Base-by-base conservation (phyloP, 1,284 basidiomycete species). In the Naganishia sp. region DNA sequence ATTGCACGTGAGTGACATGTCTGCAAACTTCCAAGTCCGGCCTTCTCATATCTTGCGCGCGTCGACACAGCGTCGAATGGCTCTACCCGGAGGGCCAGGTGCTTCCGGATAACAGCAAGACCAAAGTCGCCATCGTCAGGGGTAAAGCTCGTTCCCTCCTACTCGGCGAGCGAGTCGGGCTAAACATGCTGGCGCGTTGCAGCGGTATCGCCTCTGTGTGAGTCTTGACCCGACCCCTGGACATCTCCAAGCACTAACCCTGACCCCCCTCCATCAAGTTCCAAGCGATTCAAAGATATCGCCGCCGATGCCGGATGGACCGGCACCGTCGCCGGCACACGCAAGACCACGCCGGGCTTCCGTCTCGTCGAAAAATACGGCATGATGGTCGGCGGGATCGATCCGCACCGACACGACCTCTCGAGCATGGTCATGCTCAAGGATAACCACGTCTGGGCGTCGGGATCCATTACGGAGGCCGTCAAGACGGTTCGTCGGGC, bases 351-450 rank as follows among this genome's bases (percentile, higher is more conserved):
- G 1, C 96, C 95, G n/a, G 92, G 88, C 0, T 99, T 99, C 82
- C 84, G 96, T 55, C 83, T 98, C 18, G 94, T 99, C 6, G 95
- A 99, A 79, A 99, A 99, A 81, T 98, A 99, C 78, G 96, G 90
- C 10, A 99, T 99, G 96, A 82, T 98, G 52, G 92, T 99, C 31
- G 95, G 96, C 28, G 96, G 95, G 5, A 90, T 98, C 71, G 96
- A 99, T 79, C 84, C 91, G 21, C 96, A 99, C 81, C 85, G 96
- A n/a, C 90, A 97, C 75, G 94, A 98, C 80, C 84, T 99, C 41
- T 94, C 90, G 45, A 92, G 90, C 77, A 99, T 99, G 95, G 95
- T 99, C 76, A 99, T 99, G 95, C 87, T 99, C 74, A 99, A 99
- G 81, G 95, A 99, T 76, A 99, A 99, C 78, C 96, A 99, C 76